Base-by-base conservation (phyloP, 768 basidiomycete genomes). In the Kwoniella sp. region DNA sequence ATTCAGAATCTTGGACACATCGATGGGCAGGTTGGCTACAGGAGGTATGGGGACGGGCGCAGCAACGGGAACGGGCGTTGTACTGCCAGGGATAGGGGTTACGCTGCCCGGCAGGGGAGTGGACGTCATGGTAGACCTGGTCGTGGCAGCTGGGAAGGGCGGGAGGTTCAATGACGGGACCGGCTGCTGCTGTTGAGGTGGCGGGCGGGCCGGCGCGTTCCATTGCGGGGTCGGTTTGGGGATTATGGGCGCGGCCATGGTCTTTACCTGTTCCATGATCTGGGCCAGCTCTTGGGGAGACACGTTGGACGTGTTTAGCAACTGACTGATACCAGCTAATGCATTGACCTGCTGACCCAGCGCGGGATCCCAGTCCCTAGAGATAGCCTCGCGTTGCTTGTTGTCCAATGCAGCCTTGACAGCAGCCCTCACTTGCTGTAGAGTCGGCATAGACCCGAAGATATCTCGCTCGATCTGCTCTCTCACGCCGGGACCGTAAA, bases 401-500 rank as follows among this genome's bases (percentile, higher is more conserved):
- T 87, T 84, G 40, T 84, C 81, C 26, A 92, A 78, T 7, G 85
- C 84, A 38, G 86, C 87, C 57, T 91, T 85, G 3, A 91, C 78
- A 71, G 90, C 88, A 42, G 83, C 83, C 5, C 89, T 78, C 4
- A 93, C 90, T 73, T 89, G 87, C 0, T 82, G 78, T 70, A 84
- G 84, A 7, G 85, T 83, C 27, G 88, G 54, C 19, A 47, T 74
- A 5, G 68, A 54, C 1, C 76, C 76, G 59, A 73, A 78, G 10
- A 77, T 61, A 15, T 63, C 69, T 26, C 47, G 80, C 73, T 98
- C 95, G 56, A 98, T 87, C 14, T 84, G 81, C 36, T 83, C 76
- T 71, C 96, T 91, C 17, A 87, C 81, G 2, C 81, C 81, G 25
- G 81, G 75, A 36, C 90, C 87, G 69, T 98, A 99, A 1, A 99